These are phyloP conservation scores for Phytophthora ohioensis DNA, from an alignment of 352 stramenopile species.

Conservation along the genomic window DNA sequence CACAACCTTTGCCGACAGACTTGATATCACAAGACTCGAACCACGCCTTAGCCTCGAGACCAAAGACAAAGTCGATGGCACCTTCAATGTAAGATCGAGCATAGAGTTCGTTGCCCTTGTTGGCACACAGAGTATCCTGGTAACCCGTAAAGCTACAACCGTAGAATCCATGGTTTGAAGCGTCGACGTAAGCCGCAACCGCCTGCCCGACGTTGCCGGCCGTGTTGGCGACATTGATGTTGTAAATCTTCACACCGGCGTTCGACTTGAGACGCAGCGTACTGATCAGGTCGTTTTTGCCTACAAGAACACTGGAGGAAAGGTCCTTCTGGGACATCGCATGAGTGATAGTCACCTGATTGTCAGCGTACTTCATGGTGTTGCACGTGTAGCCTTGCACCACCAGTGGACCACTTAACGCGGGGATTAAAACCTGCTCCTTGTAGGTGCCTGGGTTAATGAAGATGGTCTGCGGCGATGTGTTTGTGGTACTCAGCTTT, in stretches of 20 bases:
- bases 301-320: neutral
- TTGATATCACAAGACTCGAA: slow-evolving; percentile 24
- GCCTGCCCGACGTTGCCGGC: slow-evolving; percentile 19
- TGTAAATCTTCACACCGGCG: slow-evolving; percentile 11
- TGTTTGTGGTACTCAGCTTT: neutral
- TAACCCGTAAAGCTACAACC: slow-evolving; percentile 23
- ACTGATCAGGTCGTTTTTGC: neutral
- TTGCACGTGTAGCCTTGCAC: neutral
- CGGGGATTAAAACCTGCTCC: neutral
- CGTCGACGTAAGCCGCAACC: slow-evolving; percentile 18
- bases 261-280: neutral
- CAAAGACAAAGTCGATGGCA: slow-evolving; percentile 28
- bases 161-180: slow-evolving; percentile 23
- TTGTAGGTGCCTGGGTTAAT: neutral
- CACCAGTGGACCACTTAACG: neutral
- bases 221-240: slow-evolving; percentile 31
- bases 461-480: neutral
- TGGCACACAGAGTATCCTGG: slow-evolving; percentile 20
- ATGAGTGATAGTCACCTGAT: neutral
- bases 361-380: neutral
- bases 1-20: neutral
- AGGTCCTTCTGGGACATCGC: neutral
- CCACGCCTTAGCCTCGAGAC: slow-evolving; percentile 16
- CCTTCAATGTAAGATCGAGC: slow-evolving; percentile 21
- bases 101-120: slow-evolving; percentile 16